Evolutionary conservation across 371 early-diverging fungal species (phyloP), one percentile per base, ranked within the genome.

Genomic region (Dichotomocladium elegans): DNA sequence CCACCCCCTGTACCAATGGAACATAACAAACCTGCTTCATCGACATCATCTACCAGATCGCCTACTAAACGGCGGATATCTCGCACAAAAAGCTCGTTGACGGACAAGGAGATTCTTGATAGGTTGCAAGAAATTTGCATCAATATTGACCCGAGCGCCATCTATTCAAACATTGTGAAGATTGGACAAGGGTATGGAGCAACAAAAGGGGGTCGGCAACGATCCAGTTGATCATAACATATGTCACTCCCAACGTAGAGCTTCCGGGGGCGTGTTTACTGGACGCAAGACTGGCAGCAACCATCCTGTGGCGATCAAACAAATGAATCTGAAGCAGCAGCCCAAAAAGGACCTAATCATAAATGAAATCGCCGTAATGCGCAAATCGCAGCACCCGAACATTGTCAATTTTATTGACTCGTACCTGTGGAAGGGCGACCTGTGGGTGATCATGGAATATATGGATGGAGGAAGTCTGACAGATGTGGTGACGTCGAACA

Each of bases 401-500:
- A 95, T 97, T 79, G 98, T 97, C 64, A 97, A 96, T 67, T 97
- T 80, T 52, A 93, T 96, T 56, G 96, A 97, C 70, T 89, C 90
- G 29, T 97, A 90, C 68, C 64, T 97, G 48, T 87, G 77, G 74
- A 81, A 83, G 35, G 92, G 89, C 7, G 93, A 94, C 63, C 79
- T 95, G 12, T 95, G 94, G 95, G 90, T 89, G 2, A 86, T 95
- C 7, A 96, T 95, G 95, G 97, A 96, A 72, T 96, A 94, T 59
- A 96, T 96, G 97, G 95, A 95, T 59, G 97, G 95, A 26, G 97
- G 97, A n/a, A 87, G 92, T 50, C 66, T 96, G 50, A 96, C 95
- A 10, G 94, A 93, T 53, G 91, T 92, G 0, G 93, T 96, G 14
- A 93, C 94, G 3, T 83, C 75, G 48, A 94, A 89, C 61, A 88